These are phyloP conservation scores for Capsicum rhomboideum DNA, from an alignment of 257 asterid genomes.

Conservation along the genomic window DNA sequence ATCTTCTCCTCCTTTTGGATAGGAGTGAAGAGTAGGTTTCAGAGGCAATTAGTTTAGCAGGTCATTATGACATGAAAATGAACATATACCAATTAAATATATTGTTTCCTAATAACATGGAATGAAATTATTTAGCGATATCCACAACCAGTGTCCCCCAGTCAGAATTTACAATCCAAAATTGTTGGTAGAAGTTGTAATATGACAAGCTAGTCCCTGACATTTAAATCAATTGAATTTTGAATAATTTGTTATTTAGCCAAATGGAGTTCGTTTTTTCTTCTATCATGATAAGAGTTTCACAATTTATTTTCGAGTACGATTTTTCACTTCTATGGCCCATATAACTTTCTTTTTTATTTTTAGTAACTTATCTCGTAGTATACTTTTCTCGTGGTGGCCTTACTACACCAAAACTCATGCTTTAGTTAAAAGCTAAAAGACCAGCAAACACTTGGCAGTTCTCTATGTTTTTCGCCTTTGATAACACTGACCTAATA, in stretches of 20 bases:
- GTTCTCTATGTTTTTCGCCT: background rate
- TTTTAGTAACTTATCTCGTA: background rate
- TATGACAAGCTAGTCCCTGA: background rate
- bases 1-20: background rate
- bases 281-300: background rate
- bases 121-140: background rate
- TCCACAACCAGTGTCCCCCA: background rate
- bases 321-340: background rate
- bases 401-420: background rate
- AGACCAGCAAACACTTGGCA: background rate
- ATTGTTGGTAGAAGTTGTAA: background rate
- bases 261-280: background rate
- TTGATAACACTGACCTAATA: background rate
- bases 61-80: background rate
- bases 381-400: background rate
- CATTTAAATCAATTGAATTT: background rate
- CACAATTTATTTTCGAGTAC: background rate
- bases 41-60: background rate
- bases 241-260: background rate
- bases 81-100: background rate
- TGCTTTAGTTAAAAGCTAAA: background rate
- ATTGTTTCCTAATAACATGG: background rate
- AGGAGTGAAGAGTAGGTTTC: background rate
- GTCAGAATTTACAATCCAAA: background rate
- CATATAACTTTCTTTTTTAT: background rate